Base-by-base conservation (phyloP, 805 yeast genomes). In the Ogataea angusta region DNA sequence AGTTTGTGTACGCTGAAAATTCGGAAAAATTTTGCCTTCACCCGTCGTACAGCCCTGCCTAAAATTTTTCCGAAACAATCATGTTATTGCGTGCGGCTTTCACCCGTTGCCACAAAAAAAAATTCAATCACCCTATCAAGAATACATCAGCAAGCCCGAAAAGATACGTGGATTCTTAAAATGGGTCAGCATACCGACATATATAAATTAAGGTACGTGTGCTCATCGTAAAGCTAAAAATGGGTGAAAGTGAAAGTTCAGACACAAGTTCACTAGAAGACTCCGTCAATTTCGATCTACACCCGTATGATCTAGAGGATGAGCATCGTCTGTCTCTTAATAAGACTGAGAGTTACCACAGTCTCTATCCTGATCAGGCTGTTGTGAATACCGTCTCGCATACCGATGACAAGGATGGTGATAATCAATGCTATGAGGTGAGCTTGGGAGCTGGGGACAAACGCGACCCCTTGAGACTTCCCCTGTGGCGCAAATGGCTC, bases 401-500 rank as follows among this genome's bases (percentile, higher is more conserved):
- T 12, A 25, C 28, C 1, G 36, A 31, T 9, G 28, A 32, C 10
- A 16, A 32, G 5, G 12, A 13, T 22, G 10, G 12, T 4, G n/a
- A 16, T 5, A 15, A 19, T 7, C 8, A 19, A 5, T 32, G 42
- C 19, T 43, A 49, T 13, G 56, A 52, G 34, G 57, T 54, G 8
- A 18, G 24, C 12, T 9, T 52, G 12, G 56, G 49, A 23, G 37
- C 42, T 6, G 47, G 45, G 27, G 55, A 51, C 22, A 41, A 38
- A 18, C 42, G 38, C 35, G 52, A 54, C 28, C 34, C 47, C 38
- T 38, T 36, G 16, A 34, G 31, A 27, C 28, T 73, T 68, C 70
- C 85, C 1, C 42, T 38, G 5, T 54, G 64, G 52, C 68, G 74
- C 36, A 83, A 81, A 57, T 80, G 85, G 79, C 54, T 64, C 33